Evolutionary conservation across 768 basidiomycete species (phyloP), one percentile per base, ranked within the genome.

Genomic region (Boletus pseudo-olivaceus): DNA sequence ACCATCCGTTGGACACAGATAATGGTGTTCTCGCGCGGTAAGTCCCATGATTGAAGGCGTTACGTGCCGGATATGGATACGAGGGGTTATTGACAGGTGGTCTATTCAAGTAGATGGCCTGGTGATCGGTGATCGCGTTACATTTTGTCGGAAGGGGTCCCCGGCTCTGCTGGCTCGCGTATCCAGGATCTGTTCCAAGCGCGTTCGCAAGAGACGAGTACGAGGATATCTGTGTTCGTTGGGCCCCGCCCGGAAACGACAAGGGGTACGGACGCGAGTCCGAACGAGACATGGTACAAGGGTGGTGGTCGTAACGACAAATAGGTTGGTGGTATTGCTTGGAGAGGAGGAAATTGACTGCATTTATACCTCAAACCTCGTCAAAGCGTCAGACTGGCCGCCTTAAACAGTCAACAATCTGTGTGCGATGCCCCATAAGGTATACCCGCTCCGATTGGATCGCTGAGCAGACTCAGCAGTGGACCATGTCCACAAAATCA

Each of bases 41-140:
- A 5, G 67, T 49, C 15, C 46, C 55, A 27, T 63, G 56, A 41
- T 71, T 64, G 0, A 71, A 30, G 29, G 68, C 58, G 47, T 70
- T 72, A 29, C 68, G 58, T 27, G 59, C 65, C 4, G 67, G 69
- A 38, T 70, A 69, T 38, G 68, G 68, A 48, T 69, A 71, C 23
- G 54, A 48, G 27, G 60, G 56, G 19, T 54, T 63, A 8, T 26
- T 57, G 53, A 65, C 39, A 7, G 65, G 67, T 27, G 58, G 52
- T 8, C 15, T 44, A 12, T 51, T 27, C 11, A 54, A 23, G 39
- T 67, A 69, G 37, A 69, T 60, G 17, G 56, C 7, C 47, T 48
- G 51, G 37, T 50, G 41, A 20, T 55, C 51, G 40, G 39, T 35
- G 34, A 55, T 45, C 50, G 32, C n/a, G 41, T 64, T 42, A 43